Evolutionary conservation across 2,329 filamentous ascomycete genomes (phyloP).

Genomic region (Botrytis sinoallii): DNA sequence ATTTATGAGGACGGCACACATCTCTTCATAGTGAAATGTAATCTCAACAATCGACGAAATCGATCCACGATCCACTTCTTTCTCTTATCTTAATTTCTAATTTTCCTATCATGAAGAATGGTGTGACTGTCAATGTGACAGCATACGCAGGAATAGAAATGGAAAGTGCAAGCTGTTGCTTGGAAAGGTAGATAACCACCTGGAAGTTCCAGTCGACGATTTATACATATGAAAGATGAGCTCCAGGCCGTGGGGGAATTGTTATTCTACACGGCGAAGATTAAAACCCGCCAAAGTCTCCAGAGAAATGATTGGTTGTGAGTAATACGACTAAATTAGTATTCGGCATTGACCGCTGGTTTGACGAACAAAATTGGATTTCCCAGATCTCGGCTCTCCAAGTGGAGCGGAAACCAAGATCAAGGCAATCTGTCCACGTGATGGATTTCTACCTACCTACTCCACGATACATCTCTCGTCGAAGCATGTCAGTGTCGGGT

Average conservation of each 20-base stretch:
- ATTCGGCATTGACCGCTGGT: neutral
- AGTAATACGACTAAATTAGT: neutral
- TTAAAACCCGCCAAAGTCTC: neutral
- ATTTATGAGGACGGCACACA: neutral
- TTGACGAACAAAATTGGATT: neutral
- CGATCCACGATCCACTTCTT: neutral
- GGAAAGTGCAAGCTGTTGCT: neutral
- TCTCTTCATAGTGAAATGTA: neutral
- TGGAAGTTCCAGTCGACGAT: neutral
- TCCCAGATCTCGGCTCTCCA: neutral
- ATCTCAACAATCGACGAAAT: neutral
- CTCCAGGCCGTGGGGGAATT: neutral
- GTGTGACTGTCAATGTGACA: neutral
- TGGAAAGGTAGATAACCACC: neutral
- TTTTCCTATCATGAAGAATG: neutral
- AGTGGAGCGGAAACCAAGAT: neutral
- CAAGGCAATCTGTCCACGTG: neutral
- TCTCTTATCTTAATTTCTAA: neutral
- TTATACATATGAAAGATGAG: neutral
- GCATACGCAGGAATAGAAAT: neutral
- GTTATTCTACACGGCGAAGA: neutral
- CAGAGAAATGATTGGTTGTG: neutral
- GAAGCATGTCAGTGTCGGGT: neutral
- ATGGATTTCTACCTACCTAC: neutral
- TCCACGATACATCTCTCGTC: neutral